A percentile compares a stretch with the other conserved stretches of the same genome.
Conservation (phyloP, 2,329 filamentous ascomycete genomes). For the Exophiala bonariae region DNA sequence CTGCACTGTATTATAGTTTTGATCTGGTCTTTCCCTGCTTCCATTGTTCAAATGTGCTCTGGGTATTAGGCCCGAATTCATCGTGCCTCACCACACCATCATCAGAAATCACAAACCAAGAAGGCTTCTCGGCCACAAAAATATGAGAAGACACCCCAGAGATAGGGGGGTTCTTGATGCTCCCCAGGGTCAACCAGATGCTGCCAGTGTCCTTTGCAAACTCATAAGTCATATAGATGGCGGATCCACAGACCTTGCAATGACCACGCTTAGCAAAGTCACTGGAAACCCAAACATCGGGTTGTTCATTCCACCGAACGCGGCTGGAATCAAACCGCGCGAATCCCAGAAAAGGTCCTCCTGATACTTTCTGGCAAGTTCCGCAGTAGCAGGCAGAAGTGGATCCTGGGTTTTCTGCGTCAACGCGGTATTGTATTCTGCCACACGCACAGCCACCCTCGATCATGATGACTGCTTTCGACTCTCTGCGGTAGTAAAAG, state of each 20-base stretch:
- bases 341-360: conserved; percentile 48
- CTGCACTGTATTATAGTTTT: background rate
- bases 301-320: conserved; percentile 38
- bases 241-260: conserved; percentile 49
- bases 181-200: conserved; percentile 37
- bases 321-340: conserved; percentile 34
- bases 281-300: conserved; percentile 33
- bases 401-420: conserved; percentile 33
- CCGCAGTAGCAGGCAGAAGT: conserved; percentile 47
- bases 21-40: conserved; percentile 16
- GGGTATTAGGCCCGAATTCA: conserved; percentile 27
- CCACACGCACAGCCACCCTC: conserved; percentile 26
- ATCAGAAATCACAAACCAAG: conserved; percentile 40
- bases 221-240: conserved; percentile 45
- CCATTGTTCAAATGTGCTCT: conserved; percentile 30
- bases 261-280: conserved; percentile 44
- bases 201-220: conserved; percentile 33
- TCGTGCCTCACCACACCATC: conserved; percentile 35
- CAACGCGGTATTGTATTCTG: conserved; percentile 18
- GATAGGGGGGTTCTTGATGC: conserved; percentile 39
- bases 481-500: no score
- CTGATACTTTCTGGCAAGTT: conserved; percentile 51
- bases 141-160: conserved; percentile 40
- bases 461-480: no score
- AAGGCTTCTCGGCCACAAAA: conserved; percentile 43